Evolutionary conservation across 495 filamentous ascomycete species (phyloP), one percentile per base, ranked within the genome.

Genomic region (Rhypophila decipiens): DNA sequence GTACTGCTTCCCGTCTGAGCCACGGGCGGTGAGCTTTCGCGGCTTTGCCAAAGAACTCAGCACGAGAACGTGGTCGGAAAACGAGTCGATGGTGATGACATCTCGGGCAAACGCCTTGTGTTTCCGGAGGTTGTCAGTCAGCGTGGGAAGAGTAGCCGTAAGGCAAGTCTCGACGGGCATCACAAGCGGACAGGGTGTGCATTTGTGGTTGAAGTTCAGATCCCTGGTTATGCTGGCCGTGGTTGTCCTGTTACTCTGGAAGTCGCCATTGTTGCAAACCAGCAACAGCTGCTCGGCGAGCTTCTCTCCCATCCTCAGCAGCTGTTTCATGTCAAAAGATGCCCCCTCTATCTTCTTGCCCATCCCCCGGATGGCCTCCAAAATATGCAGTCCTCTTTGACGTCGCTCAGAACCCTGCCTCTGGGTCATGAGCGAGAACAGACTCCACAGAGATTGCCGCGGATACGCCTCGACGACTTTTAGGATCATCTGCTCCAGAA

Each of bases 1-100:
- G 58, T 99, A 99, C 5, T 77, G 73, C 42, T 83, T 82, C 11
- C 93, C 93, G 65, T 99, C 89, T 0, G 87, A 90, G 5, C 90
- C 93, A 35, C 84, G 77, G 23, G 93, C 87, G 23, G 82, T 88
- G 52, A 99, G 83, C 58, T 88, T 96, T 42, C 91, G 82, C 12
- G 94, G 93, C 54, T 90, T 87, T 50, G 95, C 90, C 37, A 97
- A 77, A 11, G 94, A 97, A 42, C 83, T 85, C 23, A 99, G 68
- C n/a, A 99, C 83, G 35, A 89, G 67, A 4, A 93, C 93, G 20
- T 95, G 83, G 52, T 96, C 90, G 7, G 82, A 61, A 57, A 97
- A 89, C 7, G 74, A 75, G 61, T 69, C 53, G 34, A 83, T 72
- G 46, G 72, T 70, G 24, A 76, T 68, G 4, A 70, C 65, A 41